Evolutionary conservation across 768 basidiomycete genomes (phyloP).

Genomic region (Lactarius psammicola): DNA sequence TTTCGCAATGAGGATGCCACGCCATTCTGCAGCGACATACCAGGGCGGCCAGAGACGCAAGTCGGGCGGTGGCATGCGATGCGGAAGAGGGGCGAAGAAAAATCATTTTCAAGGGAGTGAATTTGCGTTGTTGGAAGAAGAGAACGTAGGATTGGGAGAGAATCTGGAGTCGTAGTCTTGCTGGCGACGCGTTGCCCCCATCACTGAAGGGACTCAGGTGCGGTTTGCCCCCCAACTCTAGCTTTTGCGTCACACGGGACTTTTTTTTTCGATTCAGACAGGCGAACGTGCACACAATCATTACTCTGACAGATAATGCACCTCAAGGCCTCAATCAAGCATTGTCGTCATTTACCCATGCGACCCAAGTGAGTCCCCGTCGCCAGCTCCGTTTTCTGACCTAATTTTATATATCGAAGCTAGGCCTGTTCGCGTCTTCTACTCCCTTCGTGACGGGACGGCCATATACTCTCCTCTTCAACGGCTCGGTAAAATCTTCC

Average conservation of each 20-base stretch:
- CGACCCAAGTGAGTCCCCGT: conserved; percentile 47
- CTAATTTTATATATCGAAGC: conserved; percentile 36
- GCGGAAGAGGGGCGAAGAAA: conserved; percentile 35
- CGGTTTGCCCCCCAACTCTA: conserved; percentile 27
- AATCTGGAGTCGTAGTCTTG: conserved; percentile 44
- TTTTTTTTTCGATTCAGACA: conserved; percentile 24
- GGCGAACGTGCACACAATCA: conserved; percentile 36
- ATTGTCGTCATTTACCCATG: conserved; percentile 43
- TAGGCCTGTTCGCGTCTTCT: conserved; percentile 67
- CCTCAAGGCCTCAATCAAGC: conserved; percentile 55
- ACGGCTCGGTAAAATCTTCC: conserved; percentile 51
- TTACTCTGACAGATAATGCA: conserved; percentile 58
- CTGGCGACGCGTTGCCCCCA: conserved; percentile 37
- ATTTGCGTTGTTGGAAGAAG: conserved; percentile 24
- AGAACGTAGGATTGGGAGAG: conserved; percentile 49
- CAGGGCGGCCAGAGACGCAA: conserved; percentile 55
- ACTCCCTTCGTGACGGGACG: conserved; percentile 80
- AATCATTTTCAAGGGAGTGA: conserved; percentile 8
- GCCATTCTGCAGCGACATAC: conserved; percentile 62
- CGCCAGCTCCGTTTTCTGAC: not conserved
- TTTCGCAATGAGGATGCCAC: conserved; percentile 46
- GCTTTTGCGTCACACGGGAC: not conserved
- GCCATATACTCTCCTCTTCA: conserved; percentile 65
- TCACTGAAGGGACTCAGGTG: conserved; percentile 43
- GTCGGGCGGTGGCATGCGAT: conserved; percentile 74